Base-by-base conservation (phyloP, 2,329 filamentous ascomycete genomes). In the Colletotrichum sp. region DNA sequence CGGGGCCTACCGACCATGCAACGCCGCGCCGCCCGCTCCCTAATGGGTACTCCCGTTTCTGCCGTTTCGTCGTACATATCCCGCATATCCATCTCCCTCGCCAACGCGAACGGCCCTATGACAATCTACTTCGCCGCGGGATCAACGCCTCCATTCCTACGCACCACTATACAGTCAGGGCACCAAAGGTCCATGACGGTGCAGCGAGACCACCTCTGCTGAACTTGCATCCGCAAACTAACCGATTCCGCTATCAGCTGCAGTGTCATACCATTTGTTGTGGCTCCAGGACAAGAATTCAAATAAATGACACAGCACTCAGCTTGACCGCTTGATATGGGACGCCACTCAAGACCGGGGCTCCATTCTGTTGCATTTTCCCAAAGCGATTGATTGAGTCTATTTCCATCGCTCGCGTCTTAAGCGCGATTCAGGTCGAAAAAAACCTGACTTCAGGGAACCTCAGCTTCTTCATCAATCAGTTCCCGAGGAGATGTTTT, bases 21-120 rank as follows among this genome's bases (percentile, higher is more conserved):
- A 72, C 77, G 57, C 71, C 75, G 68, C 69, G 75, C 77, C 75
- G 75, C 77, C 75, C 75, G 67, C 68, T 72, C 44, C 77, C 76
- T 68, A 78, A 78, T 72, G 77, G 77, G 71, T 78, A 77, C 71
- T 78, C 75, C 77, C 77, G 77, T 71, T 71, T 74, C 65, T 73
- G 70, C 71, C 66, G 62, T 77, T 71, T 75, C 63, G 68, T 75
- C 57, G 70, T 72, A 75, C 77, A 73, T 75, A 72, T 72, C 69
- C 75, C 68, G 67, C 72, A 76, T 76, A 75, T 72, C 72, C 68
- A 73, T 77, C 65, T 63, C 36, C 32, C 70, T 67, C 44, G 36
- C 28, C 59, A 66, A 76, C 64, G 59, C 73, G 57, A 71, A 73
- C 44, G 69, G 69, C 63, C 69, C 73, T 64, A 63, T 34, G 28